phyloP scores from a whole-genome alignment of 352 stramenopile genomes.

The Phytophthora capsici region DNA sequence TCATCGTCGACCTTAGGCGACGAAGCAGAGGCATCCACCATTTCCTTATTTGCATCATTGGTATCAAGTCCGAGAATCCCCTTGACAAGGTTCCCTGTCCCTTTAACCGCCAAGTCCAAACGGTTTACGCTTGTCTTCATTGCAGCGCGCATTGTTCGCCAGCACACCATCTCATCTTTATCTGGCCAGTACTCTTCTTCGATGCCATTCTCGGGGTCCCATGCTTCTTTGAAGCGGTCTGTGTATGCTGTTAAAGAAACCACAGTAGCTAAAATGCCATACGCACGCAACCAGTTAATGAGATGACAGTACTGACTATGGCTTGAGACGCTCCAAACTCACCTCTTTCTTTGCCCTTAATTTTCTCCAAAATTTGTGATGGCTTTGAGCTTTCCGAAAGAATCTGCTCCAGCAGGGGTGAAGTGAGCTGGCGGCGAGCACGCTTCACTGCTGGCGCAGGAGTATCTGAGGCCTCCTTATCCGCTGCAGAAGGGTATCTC shows the following conservation, averaged over 20 bases:
- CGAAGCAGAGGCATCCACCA: conserved; percentile 3
- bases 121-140: conserved; percentile 81
- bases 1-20: conserved; percentile 5
- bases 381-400: conserved; percentile 79
- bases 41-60: conserved; percentile 28
- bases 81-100: conserved; percentile 71
- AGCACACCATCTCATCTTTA: conserved; percentile 92
- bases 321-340: conserved; percentile 8
- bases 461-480: conserved; percentile 28
- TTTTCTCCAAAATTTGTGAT: conserved; percentile 73
- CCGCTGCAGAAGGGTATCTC: conserved; percentile 38
- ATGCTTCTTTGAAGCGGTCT: conserved; percentile 91
- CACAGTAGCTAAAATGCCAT: conserved; percentile 48
- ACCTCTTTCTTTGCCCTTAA: conserved; percentile 75
- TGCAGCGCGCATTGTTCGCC: conserved; percentile 79
- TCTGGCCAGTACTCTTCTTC: conserved; percentile 96
- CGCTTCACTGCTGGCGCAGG: conserved; percentile 35
- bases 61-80: conserved; percentile 61
- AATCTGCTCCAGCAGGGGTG: conserved; percentile 79
- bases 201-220: conserved; percentile 95
- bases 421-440: conserved; percentile 40
- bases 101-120: conserved; percentile 70
- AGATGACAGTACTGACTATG: background rate
- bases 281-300: background rate
- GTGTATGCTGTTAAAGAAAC: conserved; percentile 84